Evolutionary conservation across 164 flowering plant species (phyloP).

Genomic region (Akebia trifoliata): DNA sequence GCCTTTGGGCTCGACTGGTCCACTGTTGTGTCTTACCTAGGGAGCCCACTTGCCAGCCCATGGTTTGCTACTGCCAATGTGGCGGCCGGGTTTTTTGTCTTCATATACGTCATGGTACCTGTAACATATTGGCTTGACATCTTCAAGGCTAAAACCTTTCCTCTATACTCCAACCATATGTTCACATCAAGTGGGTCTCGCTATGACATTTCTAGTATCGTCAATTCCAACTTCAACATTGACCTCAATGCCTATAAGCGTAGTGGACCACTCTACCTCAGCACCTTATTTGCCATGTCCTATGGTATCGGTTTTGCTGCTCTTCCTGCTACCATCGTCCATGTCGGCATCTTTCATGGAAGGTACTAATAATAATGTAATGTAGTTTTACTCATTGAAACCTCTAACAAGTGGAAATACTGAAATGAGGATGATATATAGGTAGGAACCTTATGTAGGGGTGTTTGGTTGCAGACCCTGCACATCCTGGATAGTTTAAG

Average conservation of each 20-base stretch:
- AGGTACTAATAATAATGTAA: constrained; percentile 3
- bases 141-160: constrained; percentile 67
- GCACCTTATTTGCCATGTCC: constrained; percentile 13
- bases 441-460: no score
- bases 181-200: constrained; percentile 42
- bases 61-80: constrained; percentile 89
- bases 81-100: constrained; percentile 46
- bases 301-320: constrained; percentile 19
- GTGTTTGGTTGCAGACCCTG: not conserved
- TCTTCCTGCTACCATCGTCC: constrained; percentile 40
- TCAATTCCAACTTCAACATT: constrained; percentile 52
- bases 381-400: no score
- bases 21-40: constrained; percentile 58
- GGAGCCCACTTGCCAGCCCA: constrained; percentile 80
- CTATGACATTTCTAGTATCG: constrained; percentile 49
- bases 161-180: constrained; percentile 50
- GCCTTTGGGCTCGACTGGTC: constrained; percentile 73
- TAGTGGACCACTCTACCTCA: constrained; percentile 45
- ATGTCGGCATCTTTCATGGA: constrained; percentile 13
- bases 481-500: not conserved
- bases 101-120: constrained; percentile 67
- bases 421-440: no score
- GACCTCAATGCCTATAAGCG: constrained; percentile 49
- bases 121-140: constrained; percentile 55
- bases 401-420: no score